Base-by-base conservation (phyloP, 495 filamentous ascomycete species). In the Letharia lupina region DNA sequence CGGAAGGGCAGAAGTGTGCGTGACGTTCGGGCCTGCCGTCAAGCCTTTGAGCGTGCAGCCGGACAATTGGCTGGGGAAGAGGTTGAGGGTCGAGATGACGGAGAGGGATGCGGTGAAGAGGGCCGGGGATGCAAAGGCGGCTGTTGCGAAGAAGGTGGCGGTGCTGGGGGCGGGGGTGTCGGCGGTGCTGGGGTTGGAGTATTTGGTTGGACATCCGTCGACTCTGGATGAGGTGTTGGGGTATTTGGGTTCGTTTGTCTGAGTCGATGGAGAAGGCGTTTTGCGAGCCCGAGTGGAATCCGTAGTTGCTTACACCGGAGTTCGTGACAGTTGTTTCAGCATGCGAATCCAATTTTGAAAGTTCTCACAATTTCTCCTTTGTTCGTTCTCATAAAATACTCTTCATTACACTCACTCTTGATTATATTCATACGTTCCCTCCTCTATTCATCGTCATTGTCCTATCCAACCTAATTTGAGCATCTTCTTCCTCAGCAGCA, bases 401-500 rank as follows among this genome's bases (percentile, higher is more conserved):
- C 23, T 28, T 28, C 23, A 28, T 28, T 28, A 28, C 23, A 28
- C 23, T 28, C 23, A 28, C 23, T 28, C 23, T 28, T 28, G 23
- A 28, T 28, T 28, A 28, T 28, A 28, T 28, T 28, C 23, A 28
- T 28, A 28, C 23, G 23, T 28, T 28, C 23, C 23, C 23, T 28
- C 23, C 23, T 18, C 52, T 64, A 40, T 23, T 59, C 42, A 69
- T 65, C 72, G 64, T 73, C 62, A 10, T 50, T 16, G 73, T 75
- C 65, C 76, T 73, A 47, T 77, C 76, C 64, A 76, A 42, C 57
- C 78, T 65, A 67, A 86, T 76, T 58, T 72, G 76, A 37, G 80
- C 84, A 78, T 86, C 84, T 65, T 86, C 85, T 70, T 87, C 85
- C 69, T 87, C 84, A 0, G 80, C 82, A 71, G 63, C 70, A 56